Base-by-base conservation (phyloP, 345 rosid species). In the Salix viminalis region DNA sequence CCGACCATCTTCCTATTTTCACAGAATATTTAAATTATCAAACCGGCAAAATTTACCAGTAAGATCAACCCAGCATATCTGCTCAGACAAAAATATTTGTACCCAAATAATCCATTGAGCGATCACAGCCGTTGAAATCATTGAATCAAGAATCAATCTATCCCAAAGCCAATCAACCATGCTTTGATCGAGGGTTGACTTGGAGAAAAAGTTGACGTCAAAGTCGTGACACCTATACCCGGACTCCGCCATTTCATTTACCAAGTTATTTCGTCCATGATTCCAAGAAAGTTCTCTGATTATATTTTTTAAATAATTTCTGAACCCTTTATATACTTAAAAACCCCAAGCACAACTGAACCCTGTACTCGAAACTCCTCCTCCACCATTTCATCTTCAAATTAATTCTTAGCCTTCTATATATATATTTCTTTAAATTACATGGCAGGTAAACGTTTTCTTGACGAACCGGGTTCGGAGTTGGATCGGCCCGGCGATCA, bases 381-480 rank as follows among this genome's bases (percentile, higher is more conserved):
- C 48, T n/a, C 26, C 34, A 13, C 34, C 24, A 8, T 34, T 34
- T 66, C 76, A 50, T 9, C 36, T 19, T 10, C 30, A 26, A 18
- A 2, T 4, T 34, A 13, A 23, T 19, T 15, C 19, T 1, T 37
- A 9, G 21, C 13, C 26, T 18, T 28, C 2, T 19, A 54, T 61
- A 18, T 70, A 18, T 6, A 18, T 16, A 18, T 32, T 32, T 16
- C 2, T 30, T 11, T 9, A 8, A 28, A 16, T 50, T 19, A 44
- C 71, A 95, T 95, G 97, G 93, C 92, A 1, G 87, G 87, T 14
- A 95, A 93, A 78, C 85, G 97, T 67, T 77, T 80, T 37, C 65
- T 69, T 15, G 72, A 77, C 21, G 92, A 90, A 73, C 75, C 87
- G 2, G 86, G 78, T 36, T 72, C 80, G 23, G 86, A 90, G 73